Conservation (phyloP, 495 filamentous ascomycete species). For the Podospora sp. region DNA sequence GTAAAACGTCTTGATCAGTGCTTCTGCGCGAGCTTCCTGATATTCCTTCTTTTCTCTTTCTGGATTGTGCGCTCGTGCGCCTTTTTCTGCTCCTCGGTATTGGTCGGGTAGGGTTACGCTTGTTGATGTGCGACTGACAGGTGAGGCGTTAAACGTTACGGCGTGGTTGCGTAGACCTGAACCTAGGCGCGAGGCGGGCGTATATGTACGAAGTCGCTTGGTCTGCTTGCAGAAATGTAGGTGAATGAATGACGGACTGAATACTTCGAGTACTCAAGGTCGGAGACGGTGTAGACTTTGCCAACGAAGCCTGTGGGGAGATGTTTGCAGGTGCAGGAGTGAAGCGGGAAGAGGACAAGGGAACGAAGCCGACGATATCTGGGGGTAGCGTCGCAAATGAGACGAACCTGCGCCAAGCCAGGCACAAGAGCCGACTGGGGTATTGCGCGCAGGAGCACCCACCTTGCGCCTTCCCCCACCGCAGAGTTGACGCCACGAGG, state of each 20-base stretch:
- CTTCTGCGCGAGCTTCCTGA: not conserved
- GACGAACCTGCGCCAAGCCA: constrained; percentile 17
- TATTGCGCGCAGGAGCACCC: constrained; percentile 1
- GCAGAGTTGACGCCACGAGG: constrained; percentile 15
- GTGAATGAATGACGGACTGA: constrained; percentile 44
- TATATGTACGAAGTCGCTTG: constrained; percentile 10
- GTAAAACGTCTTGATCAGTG: not conserved
- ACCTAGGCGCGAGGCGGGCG: not conserved
- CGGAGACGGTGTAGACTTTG: constrained; percentile 51
- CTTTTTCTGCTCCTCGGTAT: not conserved
- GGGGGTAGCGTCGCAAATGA: constrained; percentile 25
- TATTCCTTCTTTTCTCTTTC: constrained; percentile 1
- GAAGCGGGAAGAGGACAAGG: constrained; percentile 20
- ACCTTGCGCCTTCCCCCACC: constrained; percentile 15
- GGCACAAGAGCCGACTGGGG: constrained; percentile 13
- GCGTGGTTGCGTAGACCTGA: not conserved
- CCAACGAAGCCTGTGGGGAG: constrained; percentile 56
- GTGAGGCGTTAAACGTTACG: constrained; percentile 1
- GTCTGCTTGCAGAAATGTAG: constrained; percentile 13
- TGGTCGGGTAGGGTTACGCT: not conserved
- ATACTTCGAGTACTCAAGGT: constrained; percentile 50
- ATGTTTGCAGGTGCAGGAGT: constrained; percentile 12
- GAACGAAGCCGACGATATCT: constrained; percentile 21
- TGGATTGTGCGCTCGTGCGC: constrained; percentile 2
- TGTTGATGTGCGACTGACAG: not conserved